Evolutionary conservation across 2,329 filamentous ascomycete genomes (phyloP), one percentile per base, ranked within the genome.

Genomic region (Calonectria crousiana): DNA sequence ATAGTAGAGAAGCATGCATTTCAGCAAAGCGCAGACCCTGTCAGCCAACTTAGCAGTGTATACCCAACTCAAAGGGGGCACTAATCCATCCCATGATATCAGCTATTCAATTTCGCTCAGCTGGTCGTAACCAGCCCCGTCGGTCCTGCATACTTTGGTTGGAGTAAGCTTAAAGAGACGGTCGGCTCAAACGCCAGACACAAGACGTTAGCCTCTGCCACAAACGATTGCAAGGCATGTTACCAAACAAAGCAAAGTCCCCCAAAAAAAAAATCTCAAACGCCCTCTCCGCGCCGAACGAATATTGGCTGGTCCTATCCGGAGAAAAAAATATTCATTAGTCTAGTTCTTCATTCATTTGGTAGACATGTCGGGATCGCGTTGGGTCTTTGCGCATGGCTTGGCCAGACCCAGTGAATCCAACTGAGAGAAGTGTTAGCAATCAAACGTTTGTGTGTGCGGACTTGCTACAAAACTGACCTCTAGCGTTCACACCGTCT

Each of bases 341-440:
- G 86, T 94, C 93, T 81, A 94, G 88, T 73, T 95, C 94, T 70
- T 94, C 93, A 81, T 90, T 92, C 79, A 93, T 89, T 84, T 96
- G 92, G 85, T 98, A 97, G 78, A 97, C 93, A 83, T 98, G 95
- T 81, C 95, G 93, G 83, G 91, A 93, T 82, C 96, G 91, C 75
- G 93, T 92, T 62, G 92, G 92, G 83, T 98, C 97, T 85, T 98
- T 98, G 80, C 95, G 94, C 97, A 98, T 98, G 78, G 94, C 90
- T 85, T 98, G 95, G 74, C 97, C 97, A 69, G 96, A 98, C 75
- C 97, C 97, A 11, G 95, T 98, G 82, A 99, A 98, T 41, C 97
- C 97, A 82, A 99, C 97, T 98, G 78, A 9, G 62, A 26, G 20
- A 6, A n/a, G 38, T 18, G 74, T 83, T 72, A 83, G 82, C 69